A percentile compares a stretch with the other conserved stretches of the same genome.
These are phyloP conservation scores for Hypoxylon crocopeplum DNA, from an alignment of 495 filamentous ascomycete species.

Conservation along the genomic window DNA sequence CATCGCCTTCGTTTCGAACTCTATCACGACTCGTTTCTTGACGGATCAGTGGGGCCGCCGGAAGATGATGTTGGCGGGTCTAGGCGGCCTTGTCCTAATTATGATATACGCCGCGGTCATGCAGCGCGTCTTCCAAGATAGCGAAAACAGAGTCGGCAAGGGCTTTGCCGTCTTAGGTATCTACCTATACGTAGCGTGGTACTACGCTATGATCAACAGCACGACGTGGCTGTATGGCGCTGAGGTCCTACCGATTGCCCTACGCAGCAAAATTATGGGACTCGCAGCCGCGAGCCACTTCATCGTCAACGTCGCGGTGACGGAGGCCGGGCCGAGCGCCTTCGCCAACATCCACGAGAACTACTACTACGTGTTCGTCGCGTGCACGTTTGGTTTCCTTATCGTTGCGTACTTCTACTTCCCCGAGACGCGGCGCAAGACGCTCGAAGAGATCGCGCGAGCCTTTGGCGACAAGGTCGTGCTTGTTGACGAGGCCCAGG, in stretches of 20 bases:
- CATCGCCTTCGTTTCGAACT: constrained; percentile 60
- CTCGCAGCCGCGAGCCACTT: constrained; percentile 64
- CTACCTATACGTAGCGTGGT: constrained; percentile 63
- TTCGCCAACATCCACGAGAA: constrained; percentile 66
- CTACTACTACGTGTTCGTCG: constrained; percentile 67
- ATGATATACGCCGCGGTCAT: constrained; percentile 68
- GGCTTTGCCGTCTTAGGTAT: constrained; percentile 68
- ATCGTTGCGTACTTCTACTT: constrained; percentile 61
- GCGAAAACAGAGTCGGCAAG: constrained; percentile 61
- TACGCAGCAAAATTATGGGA: constrained; percentile 67
- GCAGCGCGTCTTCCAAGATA: constrained; percentile 63
- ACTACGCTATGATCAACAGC: constrained; percentile 66
- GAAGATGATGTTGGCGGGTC: constrained; percentile 63
- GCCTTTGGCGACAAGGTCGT: constrained; percentile 65
- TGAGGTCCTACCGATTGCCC: constrained; percentile 62
- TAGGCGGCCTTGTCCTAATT: constrained; percentile 57
- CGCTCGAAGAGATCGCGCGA: constrained; percentile 64
- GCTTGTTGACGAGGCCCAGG: constrained; percentile 41
- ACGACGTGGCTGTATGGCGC: constrained; percentile 68
- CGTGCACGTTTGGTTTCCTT: constrained; percentile 58
- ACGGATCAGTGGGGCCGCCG: constrained; percentile 68
- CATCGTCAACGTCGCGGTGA: constrained; percentile 66
- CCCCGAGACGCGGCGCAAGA: constrained; percentile 64
- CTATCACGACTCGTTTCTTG: constrained; percentile 58
- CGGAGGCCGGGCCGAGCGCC: constrained; percentile 64